Conservation (phyloP, 2,329 filamentous ascomycete genomes). For the Botrytis tulipae region DNA sequence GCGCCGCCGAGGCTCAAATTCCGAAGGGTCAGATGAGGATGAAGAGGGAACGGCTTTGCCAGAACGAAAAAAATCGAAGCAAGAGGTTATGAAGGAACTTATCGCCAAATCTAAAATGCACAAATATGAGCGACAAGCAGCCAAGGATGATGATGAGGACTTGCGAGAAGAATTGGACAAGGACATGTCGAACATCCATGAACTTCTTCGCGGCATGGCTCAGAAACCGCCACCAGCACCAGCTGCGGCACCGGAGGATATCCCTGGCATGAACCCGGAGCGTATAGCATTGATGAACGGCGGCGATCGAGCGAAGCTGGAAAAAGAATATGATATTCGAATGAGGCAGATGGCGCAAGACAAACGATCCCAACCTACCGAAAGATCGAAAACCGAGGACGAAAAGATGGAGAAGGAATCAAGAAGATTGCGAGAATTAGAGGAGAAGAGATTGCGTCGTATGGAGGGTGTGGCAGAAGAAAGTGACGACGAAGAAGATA, state of each 20-base stretch:
- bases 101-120: constrained; percentile 95
- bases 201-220: constrained; percentile 62
- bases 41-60: constrained; percentile 58
- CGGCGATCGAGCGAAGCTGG: constrained; percentile 63
- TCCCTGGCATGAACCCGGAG: constrained; percentile 59
- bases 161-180: constrained; percentile 80
- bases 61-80: constrained; percentile 88
- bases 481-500: constrained; percentile 58
- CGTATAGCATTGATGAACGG: constrained; percentile 59
- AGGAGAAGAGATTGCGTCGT: constrained; percentile 75
- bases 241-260: constrained; percentile 34
- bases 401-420: constrained; percentile 79
- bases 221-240: constrained; percentile 45
- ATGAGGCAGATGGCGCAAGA: constrained; percentile 82
- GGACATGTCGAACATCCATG: constrained; percentile 73
- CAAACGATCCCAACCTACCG: constrained; percentile 77
- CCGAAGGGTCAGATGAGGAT: constrained; percentile 50
- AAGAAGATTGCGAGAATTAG: constrained; percentile 72
- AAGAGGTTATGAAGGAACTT: constrained; percentile 96
- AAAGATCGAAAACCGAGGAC: constrained; percentile 88
- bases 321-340: constrained; percentile 84
- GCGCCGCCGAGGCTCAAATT: constrained; percentile 51
- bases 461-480: constrained; percentile 81
- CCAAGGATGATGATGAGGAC: constrained; percentile 91
- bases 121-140: constrained; percentile 90